Evolutionary conservation across 192 early-diverging fungal species (phyloP).

Genomic region (Gaertneriomyces semiglobifer): DNA sequence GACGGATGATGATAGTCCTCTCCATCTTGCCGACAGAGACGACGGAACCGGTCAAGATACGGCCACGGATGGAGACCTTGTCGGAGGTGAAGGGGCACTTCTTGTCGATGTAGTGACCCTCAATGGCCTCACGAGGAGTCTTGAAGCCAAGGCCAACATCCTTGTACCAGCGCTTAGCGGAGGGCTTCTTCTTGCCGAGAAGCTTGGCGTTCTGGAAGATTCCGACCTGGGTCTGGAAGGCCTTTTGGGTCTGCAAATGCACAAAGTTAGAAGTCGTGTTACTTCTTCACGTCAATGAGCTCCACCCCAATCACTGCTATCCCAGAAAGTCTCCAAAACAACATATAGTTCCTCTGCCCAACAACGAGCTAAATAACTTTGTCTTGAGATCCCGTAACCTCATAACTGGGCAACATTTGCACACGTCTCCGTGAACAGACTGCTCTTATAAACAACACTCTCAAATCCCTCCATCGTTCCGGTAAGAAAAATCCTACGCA

Average conservation of each 20-base stretch:
- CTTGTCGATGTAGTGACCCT: constrained; percentile 98
- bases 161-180: constrained; percentile 92
- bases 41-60: constrained; percentile 92
- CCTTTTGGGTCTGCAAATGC: constrained; percentile 76
- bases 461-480: no score
- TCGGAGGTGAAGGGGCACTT: constrained; percentile 98
- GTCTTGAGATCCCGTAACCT: no score
- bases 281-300: no score
- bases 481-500: no score
- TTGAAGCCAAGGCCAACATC: constrained; percentile 99
- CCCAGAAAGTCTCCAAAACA: no score
- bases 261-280: background rate
- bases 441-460: no score
- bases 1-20: constrained; percentile 95
- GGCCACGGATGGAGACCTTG: constrained; percentile 94
- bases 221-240: constrained; percentile 94
- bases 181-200: constrained; percentile 60
- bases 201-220: constrained; percentile 91
- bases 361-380: no score
- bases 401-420: no score
- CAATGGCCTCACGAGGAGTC: constrained; percentile 96
- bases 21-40: constrained; percentile 94
- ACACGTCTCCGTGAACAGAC: no score
- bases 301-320: no score
- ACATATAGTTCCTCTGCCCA: no score